Base-by-base conservation (phyloP, 441 rosid species). In the Pelargonium australe region DNA sequence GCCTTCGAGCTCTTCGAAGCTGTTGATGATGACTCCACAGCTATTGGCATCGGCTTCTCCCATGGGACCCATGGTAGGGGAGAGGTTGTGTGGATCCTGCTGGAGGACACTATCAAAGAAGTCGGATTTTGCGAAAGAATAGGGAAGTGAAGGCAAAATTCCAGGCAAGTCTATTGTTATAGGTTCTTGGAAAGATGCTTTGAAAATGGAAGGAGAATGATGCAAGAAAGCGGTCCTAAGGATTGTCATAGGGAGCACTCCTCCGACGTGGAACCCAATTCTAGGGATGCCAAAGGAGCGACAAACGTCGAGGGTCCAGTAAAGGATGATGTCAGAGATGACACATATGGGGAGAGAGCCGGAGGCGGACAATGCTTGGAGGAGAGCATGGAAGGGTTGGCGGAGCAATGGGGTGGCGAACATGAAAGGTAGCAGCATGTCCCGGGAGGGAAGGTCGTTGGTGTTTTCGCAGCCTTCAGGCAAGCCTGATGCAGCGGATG, bases 231-330 rank as follows among this genome's bases (percentile, higher is more conserved):
- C 34, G 3, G n/a, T 12, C 37, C 68, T 66, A 0, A 6, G 0
- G 17, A 81, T 64, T 5, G 53, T 28, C 72, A 47, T 57, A 0
- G 76, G 67, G 7, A 76, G 68, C 3, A 64, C 76, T 1, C 84
- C 76, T 76, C 74, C 74, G 25, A 81, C 82, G 47, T 73, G 70
- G 23, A 67, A 72, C 4, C 67, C 79, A 25, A 80, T 23, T 12
- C 84, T 60, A 4, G 79, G 86, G n/a, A 83, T 65, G 5, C 68
- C 78, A 0, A 72, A n/a, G 9, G 69, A 45, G 5, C 49, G 53
- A 11, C 86, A 83, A 1, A 69, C 53, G 0, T 73, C 68, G 4
- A 78, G 76, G 9, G 84, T 83, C 86, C 82, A 83, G 2, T 75
- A 80, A 11, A 75, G 73, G 72, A 83, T 80, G 71, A 80, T 68